These are phyloP conservation scores for Solanum pennellii DNA, from an alignment of 257 asterid species.

Conservation along the genomic window DNA sequence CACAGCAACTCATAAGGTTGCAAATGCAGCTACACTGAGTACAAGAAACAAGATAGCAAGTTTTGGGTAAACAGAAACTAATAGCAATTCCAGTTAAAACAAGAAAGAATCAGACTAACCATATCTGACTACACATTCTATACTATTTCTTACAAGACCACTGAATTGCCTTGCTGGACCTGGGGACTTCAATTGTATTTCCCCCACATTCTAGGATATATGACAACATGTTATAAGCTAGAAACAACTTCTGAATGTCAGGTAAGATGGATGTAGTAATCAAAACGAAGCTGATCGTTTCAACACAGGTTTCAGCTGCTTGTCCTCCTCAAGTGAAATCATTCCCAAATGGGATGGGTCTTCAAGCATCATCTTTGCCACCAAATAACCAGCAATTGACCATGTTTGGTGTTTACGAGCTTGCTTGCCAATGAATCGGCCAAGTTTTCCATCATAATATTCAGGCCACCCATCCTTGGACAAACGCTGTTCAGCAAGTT, in stretches of 20 bases:
- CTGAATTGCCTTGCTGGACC: background rate
- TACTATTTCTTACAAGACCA: background rate
- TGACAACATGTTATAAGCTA: background rate
- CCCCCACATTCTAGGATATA: background rate
- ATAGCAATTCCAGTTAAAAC: background rate
- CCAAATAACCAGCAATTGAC: slow-evolving; percentile 61
- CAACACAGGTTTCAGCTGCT: slow-evolving; percentile 39
- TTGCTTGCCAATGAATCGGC: slow-evolving; percentile 50
- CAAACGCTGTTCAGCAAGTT: slow-evolving; percentile 39
- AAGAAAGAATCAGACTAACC: background rate
- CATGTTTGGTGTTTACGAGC: slow-evolving; percentile 55
- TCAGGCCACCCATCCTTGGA: slow-evolving; percentile 69
- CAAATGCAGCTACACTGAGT: background rate
- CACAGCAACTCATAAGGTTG: background rate
- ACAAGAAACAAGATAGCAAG: background rate
- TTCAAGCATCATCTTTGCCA: slow-evolving; percentile 57
- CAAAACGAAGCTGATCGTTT: slow-evolving; percentile 41
- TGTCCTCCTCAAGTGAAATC: slow-evolving; percentile 53
- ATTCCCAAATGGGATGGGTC: slow-evolving; percentile 66
- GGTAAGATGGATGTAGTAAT: background rate
- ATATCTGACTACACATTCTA: background rate
- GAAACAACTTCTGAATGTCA: background rate
- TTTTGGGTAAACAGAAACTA: background rate
- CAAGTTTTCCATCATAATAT: slow-evolving; percentile 52
- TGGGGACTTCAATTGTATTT: background rate